These are phyloP conservation scores for Aureobasidium melanogenum DNA, from an alignment of 2,329 filamentous ascomycete species.

Conservation along the genomic window DNA sequence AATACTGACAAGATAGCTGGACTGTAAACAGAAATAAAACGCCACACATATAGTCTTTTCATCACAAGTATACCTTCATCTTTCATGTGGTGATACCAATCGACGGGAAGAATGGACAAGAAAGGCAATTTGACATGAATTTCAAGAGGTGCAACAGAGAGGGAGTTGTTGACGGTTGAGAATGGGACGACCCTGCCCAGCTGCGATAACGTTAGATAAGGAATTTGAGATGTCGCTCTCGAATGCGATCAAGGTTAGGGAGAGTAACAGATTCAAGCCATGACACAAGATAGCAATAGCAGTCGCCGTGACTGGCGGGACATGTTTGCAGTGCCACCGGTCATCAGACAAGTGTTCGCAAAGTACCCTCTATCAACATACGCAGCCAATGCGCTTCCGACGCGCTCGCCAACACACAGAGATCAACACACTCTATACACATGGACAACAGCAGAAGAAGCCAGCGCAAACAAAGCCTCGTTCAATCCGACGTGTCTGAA, in stretches of 20 bases:
- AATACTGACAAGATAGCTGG: background rate
- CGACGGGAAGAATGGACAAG: too few species aligned
- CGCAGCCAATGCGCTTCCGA: constrained; percentile 64
- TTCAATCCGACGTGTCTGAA: constrained; percentile 91
- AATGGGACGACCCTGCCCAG: background rate
- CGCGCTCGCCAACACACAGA: constrained; percentile 42
- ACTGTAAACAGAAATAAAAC: too few species aligned
- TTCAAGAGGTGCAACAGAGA: background rate
- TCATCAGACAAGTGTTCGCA: constrained; percentile 77
- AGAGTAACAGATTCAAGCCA: background rate
- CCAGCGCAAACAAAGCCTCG: constrained; percentile 55
- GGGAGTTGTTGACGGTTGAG: background rate
- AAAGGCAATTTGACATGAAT: too few species aligned
- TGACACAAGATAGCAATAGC: constrained; percentile 8
- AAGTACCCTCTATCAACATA: constrained; percentile 71
- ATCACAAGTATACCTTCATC: too few species aligned
- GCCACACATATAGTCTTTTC: too few species aligned
- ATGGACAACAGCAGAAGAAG: constrained; percentile 61
- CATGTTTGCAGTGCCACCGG: constrained; percentile 55
- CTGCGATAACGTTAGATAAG: background rate
- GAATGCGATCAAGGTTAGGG: background rate
- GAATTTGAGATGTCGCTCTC: background rate
- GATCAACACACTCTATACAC: constrained; percentile 59
- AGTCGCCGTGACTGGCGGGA: constrained; percentile 15
- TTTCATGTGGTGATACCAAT: too few species aligned